These are phyloP conservation scores for Phylloporus rhodoxanthus DNA, from an alignment of 768 basidiomycete species.

Conservation along the genomic window DNA sequence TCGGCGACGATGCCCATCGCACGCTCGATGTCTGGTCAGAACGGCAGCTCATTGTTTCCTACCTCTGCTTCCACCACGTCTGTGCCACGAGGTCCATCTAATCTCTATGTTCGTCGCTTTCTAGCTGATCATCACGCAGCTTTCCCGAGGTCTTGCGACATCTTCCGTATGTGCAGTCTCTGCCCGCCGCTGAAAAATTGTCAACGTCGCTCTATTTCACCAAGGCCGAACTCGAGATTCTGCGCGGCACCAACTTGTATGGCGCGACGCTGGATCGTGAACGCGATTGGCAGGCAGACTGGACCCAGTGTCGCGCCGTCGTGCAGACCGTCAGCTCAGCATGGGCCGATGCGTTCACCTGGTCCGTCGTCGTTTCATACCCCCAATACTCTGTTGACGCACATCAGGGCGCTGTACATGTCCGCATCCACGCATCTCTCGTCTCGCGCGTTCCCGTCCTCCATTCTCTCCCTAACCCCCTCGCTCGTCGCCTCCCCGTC, in stretches of 20 bases:
- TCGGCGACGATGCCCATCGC: slow-evolving; percentile 21
- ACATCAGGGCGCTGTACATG: slow-evolving; percentile 62
- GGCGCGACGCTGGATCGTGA: slow-evolving; percentile 69
- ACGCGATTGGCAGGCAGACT: slow-evolving; percentile 58
- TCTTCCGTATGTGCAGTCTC: slow-evolving; percentile 56
- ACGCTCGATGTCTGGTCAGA: slow-evolving; percentile 44
- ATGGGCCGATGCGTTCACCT: slow-evolving; percentile 55
- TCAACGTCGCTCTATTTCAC: slow-evolving; percentile 74
- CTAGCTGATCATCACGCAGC: slow-evolving; percentile 10
- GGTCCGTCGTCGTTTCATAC: slow-evolving; percentile 40
- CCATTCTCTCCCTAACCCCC: slow-evolving; percentile 55
- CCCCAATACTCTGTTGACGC: no score
- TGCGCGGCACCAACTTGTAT: slow-evolving; percentile 76
- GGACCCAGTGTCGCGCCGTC: slow-evolving; percentile 45
- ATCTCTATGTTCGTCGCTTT: not conserved
- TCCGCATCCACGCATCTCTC: slow-evolving; percentile 72
- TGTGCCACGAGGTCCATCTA: slow-evolving; percentile 32
- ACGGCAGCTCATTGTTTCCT: slow-evolving; percentile 63
- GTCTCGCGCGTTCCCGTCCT: slow-evolving; percentile 87
- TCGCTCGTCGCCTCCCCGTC: slow-evolving; percentile 45
- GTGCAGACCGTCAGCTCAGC: slow-evolving; percentile 32
- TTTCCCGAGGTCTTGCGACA: slow-evolving; percentile 30
- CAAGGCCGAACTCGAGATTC: slow-evolving; percentile 50
- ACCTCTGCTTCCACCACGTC: slow-evolving; percentile 63
- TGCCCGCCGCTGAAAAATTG: slow-evolving; percentile 55